Conservation (phyloP, 1,284 basidiomycete species). For the Erythrobasidium hasegawianum region DNA sequence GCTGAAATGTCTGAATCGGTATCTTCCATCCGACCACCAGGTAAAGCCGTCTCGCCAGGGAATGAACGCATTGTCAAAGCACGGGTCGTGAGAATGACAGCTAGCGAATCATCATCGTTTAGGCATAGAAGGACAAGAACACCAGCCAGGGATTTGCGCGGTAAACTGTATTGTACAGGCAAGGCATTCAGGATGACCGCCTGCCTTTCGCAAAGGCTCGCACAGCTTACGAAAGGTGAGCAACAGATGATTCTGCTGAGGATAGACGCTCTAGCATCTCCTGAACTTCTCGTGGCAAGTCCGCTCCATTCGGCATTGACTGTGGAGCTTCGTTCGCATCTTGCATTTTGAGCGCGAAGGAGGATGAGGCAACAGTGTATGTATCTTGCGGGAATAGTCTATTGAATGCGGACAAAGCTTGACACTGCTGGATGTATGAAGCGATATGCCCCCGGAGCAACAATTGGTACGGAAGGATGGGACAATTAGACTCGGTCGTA, state of each 20-base stretch:
- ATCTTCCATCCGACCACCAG: conserved; percentile 41
- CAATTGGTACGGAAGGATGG: too few species aligned
- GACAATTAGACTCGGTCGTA: too few species aligned
- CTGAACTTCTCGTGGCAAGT: conserved; percentile 15
- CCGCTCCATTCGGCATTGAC: not conserved
- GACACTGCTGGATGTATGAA: too few species aligned
- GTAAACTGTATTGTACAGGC: conserved; percentile 12
- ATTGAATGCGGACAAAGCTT: too few species aligned
- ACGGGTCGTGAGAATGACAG: conserved; percentile 42
- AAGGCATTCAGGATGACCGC: not conserved
- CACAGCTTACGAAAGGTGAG: conserved; percentile 21
- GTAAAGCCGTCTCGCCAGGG: conserved; percentile 44
- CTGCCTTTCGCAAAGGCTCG: not conserved
- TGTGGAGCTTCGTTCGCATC: too few species aligned
- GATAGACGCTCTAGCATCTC: conserved; percentile 22
- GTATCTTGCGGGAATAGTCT: too few species aligned
- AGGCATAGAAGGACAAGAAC: conserved; percentile 43
- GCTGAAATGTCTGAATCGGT: conserved; percentile 25
- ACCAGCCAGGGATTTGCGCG: conserved; percentile 36
- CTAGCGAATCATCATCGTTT: conserved; percentile 25
- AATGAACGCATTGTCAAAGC: conserved; percentile 36
- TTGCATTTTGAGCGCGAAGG: too few species aligned
- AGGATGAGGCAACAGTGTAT: too few species aligned
- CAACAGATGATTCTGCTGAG: conserved; percentile 16
- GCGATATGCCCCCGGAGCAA: too few species aligned